Conservation (phyloP, 192 early-diverging fungal genomes). For the Gigaspora rosea region DNA sequence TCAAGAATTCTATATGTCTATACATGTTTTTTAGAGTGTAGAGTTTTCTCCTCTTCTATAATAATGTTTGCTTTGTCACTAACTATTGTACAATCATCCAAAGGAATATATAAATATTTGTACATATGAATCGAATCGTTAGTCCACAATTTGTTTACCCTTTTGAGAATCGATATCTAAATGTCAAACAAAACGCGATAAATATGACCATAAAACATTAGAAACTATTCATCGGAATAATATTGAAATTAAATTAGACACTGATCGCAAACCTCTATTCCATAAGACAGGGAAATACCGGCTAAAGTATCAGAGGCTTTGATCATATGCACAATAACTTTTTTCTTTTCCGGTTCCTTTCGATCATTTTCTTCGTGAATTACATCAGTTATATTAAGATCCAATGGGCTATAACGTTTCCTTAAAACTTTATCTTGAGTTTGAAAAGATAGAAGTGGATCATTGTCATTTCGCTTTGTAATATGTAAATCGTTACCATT, state of each 20-base stretch:
- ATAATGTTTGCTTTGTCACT: slow-evolving; percentile 15
- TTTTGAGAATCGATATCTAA: slow-evolving; percentile 45
- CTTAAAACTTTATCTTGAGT: background rate
- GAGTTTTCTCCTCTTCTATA: background rate
- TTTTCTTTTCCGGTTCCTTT: background rate
- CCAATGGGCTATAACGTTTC: background rate
- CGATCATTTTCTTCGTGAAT: background rate
- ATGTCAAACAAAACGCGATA: background rate
- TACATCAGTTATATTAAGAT: background rate
- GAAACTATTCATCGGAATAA: background rate
- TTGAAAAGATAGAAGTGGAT: background rate
- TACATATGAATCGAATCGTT: slow-evolving; percentile 55
- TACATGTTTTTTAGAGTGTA: no score
- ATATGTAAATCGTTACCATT: background rate
- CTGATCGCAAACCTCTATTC: slow-evolving; percentile 44
- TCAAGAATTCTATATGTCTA: no score
- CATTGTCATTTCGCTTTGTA: background rate
- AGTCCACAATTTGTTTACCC: slow-evolving; percentile 53
- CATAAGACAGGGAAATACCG: slow-evolving; percentile 53
- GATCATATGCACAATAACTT: slow-evolving; percentile 48
- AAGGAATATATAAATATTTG: slow-evolving; percentile 52
- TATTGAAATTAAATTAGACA: background rate
- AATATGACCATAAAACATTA: background rate
- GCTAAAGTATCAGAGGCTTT: slow-evolving; percentile 46
- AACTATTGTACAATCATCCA: slow-evolving; percentile 42